Conservation (phyloP, 2,329 filamentous ascomycete genomes). For the Tolypocladium endophyticum region DNA sequence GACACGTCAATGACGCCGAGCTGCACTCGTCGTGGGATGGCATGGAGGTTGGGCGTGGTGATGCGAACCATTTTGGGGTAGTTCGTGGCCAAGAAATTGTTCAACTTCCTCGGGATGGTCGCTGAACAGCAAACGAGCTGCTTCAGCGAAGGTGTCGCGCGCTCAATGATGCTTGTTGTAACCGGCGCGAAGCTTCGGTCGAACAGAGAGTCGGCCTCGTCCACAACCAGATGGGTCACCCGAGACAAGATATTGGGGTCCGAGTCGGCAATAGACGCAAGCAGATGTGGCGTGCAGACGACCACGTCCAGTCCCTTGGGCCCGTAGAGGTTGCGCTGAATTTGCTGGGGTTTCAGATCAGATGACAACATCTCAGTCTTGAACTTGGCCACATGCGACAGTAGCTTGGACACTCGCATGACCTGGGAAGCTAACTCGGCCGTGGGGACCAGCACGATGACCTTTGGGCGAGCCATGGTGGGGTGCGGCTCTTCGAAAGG, state of each 20-base stretch:
- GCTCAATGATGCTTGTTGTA: conserved; percentile 75
- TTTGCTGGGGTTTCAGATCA: conserved; percentile 63
- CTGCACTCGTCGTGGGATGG: conserved; percentile 88
- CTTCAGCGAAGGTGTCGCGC: conserved; percentile 67
- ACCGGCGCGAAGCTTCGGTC: conserved; percentile 84
- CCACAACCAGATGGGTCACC: conserved; percentile 78
- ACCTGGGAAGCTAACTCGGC: conserved; percentile 89
- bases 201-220: conserved; percentile 92
- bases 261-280: conserved; percentile 76
- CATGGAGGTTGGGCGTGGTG: conserved; percentile 90
- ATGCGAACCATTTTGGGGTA: conserved; percentile 79
- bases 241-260: conserved; percentile 91
- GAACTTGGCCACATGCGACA: conserved; percentile 82
- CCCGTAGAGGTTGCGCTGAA: conserved; percentile 75
- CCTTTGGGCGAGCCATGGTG: conserved; percentile 68
- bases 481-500: conserved; percentile 60
- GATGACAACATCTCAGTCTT: conserved; percentile 76
- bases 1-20: conserved; percentile 87
- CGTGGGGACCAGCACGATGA: conserved; percentile 82
- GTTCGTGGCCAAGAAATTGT: conserved; percentile 68
- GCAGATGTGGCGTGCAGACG: conserved; percentile 78
- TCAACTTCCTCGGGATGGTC: conserved; percentile 84
- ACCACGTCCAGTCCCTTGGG: conserved; percentile 75
- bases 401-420: conserved; percentile 63
- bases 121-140: conserved; percentile 91